A percentile compares a stretch with the other conserved stretches of the same genome.
Conservation (phyloP, 352 stramenopile genomes). For the Thraustochytrium striatum region DNA sequence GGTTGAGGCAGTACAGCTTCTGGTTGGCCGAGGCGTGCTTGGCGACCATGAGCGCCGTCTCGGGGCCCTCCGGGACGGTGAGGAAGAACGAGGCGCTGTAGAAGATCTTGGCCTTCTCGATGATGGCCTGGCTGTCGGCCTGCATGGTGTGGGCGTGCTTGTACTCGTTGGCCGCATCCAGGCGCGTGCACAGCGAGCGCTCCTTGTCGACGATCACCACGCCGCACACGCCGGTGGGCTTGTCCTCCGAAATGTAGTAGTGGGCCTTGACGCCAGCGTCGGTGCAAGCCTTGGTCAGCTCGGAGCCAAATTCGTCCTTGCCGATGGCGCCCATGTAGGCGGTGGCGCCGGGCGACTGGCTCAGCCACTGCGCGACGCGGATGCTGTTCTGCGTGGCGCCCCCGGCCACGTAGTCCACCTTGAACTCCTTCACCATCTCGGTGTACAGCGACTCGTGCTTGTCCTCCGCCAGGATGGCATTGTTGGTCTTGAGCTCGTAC, state of each 20-base stretch:
- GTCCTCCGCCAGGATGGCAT: constrained; percentile 95
- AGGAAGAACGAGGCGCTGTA: constrained; percentile 98
- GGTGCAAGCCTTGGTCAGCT: constrained; percentile 84
- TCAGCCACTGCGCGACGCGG: constrained; percentile 98
- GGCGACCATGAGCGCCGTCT: constrained; percentile 78
- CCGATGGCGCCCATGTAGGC: constrained; percentile 95
- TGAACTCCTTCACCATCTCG: constrained; percentile 67
- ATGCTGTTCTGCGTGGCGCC: constrained; percentile 98
- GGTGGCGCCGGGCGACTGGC: constrained; percentile 80
- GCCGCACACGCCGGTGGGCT: constrained; percentile 95
- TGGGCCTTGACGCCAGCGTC: constrained; percentile 90
- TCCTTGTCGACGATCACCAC: constrained; percentile 92
- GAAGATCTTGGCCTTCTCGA: constrained; percentile 86
- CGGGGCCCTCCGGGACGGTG: constrained; percentile 82
- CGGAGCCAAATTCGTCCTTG: constrained; percentile 84
- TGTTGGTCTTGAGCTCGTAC: constrained; percentile 79
- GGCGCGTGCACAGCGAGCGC: constrained; percentile 91
- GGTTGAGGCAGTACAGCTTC: constrained; percentile 94
- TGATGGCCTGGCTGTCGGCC: constrained; percentile 78
- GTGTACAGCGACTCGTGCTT: constrained; percentile 95
- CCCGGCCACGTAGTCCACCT: constrained; percentile 91
- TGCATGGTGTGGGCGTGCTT: constrained; percentile 78
- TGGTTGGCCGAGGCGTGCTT: constrained; percentile 81
- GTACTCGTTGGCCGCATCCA: constrained; percentile 98
- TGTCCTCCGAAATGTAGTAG: constrained; percentile 89